phyloP scores from a whole-genome alignment of 139 green algal species.

The Chlorokybus atmophyticus region DNA sequence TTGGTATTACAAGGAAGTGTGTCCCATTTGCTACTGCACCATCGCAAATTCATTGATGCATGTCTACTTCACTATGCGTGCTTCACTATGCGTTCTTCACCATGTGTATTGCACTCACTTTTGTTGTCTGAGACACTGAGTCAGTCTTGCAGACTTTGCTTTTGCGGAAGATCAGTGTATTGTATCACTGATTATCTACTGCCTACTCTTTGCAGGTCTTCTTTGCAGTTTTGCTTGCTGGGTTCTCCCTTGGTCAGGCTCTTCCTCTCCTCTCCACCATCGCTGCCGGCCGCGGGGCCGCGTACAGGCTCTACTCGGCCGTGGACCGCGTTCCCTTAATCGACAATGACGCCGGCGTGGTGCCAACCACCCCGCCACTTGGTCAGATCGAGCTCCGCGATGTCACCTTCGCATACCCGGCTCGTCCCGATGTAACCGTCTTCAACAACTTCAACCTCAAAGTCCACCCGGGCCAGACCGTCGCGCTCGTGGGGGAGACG shows the following conservation, averaged over 20 bases:
- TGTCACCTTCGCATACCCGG: conserved; percentile 71
- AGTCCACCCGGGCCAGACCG: conserved; percentile 53
- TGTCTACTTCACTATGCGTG: too few relatives aligned
- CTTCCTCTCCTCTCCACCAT: conserved; percentile 45
- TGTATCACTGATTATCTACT: too few relatives aligned
- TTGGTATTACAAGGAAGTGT: too few relatives aligned
- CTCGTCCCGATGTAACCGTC: conserved; percentile 28
- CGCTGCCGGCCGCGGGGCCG: conserved; percentile 44
- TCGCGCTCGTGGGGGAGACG: conserved; percentile 74
- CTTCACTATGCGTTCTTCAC: too few relatives aligned
- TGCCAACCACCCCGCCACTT: background rate
- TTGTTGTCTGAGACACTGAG: too few relatives aligned
- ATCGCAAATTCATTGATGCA: too few relatives aligned
- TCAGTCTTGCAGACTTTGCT: too few relatives aligned
- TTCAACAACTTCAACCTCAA: conserved; percentile 25
- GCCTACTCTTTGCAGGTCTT: too few relatives aligned
- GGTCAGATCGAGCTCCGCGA: conserved; percentile 46
- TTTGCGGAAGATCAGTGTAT: too few relatives aligned
- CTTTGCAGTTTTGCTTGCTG: too few relatives aligned
- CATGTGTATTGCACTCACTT: too few relatives aligned
- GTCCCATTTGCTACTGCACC: too few relatives aligned
- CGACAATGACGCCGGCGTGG: background rate
- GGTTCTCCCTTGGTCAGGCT: conserved; percentile 31
- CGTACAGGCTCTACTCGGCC: conserved; percentile 39
- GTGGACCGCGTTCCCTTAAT: conserved; percentile 36